Evolutionary conservation across 2,329 filamentous ascomycete species (phyloP).

Genomic region (Dothiorella sarmentorum): DNA sequence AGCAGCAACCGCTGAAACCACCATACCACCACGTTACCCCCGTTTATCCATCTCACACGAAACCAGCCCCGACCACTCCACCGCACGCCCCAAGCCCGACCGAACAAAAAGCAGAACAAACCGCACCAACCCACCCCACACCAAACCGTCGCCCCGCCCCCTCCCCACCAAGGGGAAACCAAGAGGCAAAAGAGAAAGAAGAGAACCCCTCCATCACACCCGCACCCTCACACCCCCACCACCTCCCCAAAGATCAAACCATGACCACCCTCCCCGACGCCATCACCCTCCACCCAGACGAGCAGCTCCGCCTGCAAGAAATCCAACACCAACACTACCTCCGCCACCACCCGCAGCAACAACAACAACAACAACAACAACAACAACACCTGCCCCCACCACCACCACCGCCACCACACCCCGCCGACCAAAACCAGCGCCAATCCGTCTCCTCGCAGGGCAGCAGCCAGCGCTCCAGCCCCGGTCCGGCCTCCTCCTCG

Average conservation of each 20-base stretch:
- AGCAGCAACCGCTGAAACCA: too few relatives aligned
- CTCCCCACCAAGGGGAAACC: too few relatives aligned
- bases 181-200: not conserved
- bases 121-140: too few relatives aligned
- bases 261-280: slow-evolving; percentile 9
- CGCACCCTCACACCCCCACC: not conserved
- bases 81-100: too few relatives aligned
- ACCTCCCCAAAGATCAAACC: not conserved
- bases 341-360: not conserved
- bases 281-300: slow-evolving; percentile 3
- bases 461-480: not conserved
- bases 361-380: not conserved
- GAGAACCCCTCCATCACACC: not conserved
- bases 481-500: not conserved
- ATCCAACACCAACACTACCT: not conserved
- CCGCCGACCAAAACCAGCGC: not conserved
- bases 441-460: not conserved
- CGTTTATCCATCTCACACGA: too few relatives aligned
- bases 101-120: too few relatives aligned
- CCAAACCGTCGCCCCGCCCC: too few relatives aligned
- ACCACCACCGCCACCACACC: not conserved
- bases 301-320: not conserved
- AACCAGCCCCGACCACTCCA: too few relatives aligned
- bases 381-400: not conserved
- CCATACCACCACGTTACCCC: too few relatives aligned